A percentile compares a stretch with the other conserved stretches of the same genome.
Conservation (phyloP, 768 basidiomycete genomes). For the Podaxis pistillaris region DNA sequence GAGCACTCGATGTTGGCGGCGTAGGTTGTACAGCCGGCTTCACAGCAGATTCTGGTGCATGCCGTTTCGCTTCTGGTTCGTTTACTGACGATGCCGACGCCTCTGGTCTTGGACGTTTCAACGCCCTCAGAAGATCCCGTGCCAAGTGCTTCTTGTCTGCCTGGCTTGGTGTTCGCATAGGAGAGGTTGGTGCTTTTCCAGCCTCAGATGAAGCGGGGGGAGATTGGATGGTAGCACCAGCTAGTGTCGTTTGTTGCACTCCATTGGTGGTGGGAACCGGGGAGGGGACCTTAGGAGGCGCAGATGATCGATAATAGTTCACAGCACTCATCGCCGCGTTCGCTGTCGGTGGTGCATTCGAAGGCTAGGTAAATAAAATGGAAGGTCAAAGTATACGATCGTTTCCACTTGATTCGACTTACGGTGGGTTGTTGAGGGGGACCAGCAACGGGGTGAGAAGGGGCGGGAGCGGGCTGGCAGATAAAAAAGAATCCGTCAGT, state of each 20-base stretch:
- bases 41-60: conserved; percentile 15
- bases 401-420: neutral
- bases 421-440: neutral
- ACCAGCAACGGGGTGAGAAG: neutral
- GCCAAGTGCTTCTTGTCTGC: conserved; percentile 54
- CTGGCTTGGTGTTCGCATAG: conserved; percentile 32
- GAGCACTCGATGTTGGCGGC: neutral
- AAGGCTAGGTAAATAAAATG: neutral
- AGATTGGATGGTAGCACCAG: neutral
- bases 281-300: neutral
- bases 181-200: neutral
- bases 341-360: neutral
- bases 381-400: neutral
- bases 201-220: neutral
- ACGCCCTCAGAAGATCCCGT: conserved; percentile 52
- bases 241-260: neutral
- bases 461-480: neutral
- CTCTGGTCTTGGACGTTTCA: conserved; percentile 35
- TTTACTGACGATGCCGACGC: conserved; percentile 8
- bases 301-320: neutral
- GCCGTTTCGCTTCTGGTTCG: conserved; percentile 22
- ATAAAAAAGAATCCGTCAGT: neutral
- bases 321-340: neutral
- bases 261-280: neutral
- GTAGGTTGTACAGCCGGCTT: neutral